phyloP scores from a whole-genome alignment of 2,329 filamentous ascomycete genomes.

The Monosporascus sp. region DNA sequence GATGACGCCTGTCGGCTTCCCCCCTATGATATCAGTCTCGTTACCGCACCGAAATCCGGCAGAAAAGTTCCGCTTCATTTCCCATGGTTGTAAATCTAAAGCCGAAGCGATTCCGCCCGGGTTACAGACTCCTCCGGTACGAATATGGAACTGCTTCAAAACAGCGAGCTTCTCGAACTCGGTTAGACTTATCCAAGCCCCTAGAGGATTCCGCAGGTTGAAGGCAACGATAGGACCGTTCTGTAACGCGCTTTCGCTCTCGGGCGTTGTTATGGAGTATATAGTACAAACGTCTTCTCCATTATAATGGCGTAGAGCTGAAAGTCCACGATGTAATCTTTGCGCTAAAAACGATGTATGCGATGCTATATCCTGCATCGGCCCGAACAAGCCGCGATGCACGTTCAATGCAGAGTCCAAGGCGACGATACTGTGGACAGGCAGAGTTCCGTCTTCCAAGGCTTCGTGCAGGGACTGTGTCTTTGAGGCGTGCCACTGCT shows the following conservation, averaged over 20 bases:
- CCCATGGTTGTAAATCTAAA: conserved; percentile 69
- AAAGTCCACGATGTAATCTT: conserved; percentile 53
- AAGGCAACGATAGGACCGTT: conserved; percentile 78
- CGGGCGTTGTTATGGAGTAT: conserved; percentile 41
- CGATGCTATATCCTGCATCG: conserved; percentile 61
- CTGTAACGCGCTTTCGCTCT: conserved; percentile 23
- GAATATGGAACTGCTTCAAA: conserved; percentile 73
- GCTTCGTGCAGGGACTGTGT: conserved; percentile 66
- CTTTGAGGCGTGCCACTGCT: conserved; percentile 80
- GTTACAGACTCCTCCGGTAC: conserved; percentile 88
- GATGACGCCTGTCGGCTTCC: conserved; percentile 83
- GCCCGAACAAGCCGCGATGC: conserved; percentile 64
- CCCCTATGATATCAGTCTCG: conserved; percentile 74
- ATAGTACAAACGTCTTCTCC: conserved; percentile 58
- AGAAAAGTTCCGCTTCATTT: conserved; percentile 80
- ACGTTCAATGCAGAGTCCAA: conserved; percentile 67
- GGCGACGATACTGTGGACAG: conserved; percentile 85
- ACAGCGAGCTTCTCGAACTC: conserved; percentile 85
- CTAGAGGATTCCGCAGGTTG: conserved; percentile 65
- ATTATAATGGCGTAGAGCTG: conserved; percentile 62
- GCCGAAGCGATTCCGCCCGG: conserved; percentile 76
- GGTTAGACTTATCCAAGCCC: conserved; percentile 71
- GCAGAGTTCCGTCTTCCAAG: conserved; percentile 86
- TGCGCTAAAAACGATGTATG: conserved; percentile 65
- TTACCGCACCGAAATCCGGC: conserved; percentile 79